phyloP scores from a whole-genome alignment of 2,329 filamentous ascomycete species.

The Macrophomina tecta region DNA sequence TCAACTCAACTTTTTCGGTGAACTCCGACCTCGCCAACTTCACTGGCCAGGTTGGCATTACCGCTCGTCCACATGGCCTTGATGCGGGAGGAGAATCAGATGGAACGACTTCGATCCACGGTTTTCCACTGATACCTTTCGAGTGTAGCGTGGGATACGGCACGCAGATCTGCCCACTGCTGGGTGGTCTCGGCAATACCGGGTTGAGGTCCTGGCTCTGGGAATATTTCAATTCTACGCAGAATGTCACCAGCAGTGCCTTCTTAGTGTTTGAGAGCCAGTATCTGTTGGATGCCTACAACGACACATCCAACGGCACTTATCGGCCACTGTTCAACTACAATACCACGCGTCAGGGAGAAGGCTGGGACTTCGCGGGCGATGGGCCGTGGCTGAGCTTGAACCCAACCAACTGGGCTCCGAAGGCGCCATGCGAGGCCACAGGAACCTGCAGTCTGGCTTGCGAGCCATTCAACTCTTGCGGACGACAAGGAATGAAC shows the following conservation, averaged over 20 bases:
- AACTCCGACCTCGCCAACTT: conserved; percentile 1
- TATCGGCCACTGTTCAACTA: neutral
- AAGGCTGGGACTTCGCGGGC: neutral
- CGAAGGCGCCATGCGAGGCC: neutral
- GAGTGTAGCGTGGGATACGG: conserved; percentile 6
- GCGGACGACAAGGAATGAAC: neutral
- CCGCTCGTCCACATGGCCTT: neutral
- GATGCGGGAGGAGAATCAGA: neutral
- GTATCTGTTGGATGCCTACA: neutral
- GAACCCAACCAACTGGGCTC: neutral
- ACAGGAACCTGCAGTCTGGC: neutral
- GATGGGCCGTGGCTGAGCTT: conserved; percentile 15
- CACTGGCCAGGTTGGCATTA: neutral
- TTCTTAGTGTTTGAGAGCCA: conserved; percentile 13
- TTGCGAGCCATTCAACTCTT: neutral
- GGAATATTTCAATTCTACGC: conserved; percentile 6
- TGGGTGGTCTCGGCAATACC: neutral
- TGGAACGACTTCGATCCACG: neutral
- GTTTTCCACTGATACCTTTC: neutral
- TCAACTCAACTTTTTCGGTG: neutral
- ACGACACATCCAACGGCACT: neutral
- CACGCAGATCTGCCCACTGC: conserved; percentile 2
- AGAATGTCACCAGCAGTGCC: neutral
- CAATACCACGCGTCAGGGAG: neutral
- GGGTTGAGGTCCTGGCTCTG: neutral